Conservation (phyloP, 345 rosid genomes). For the Pugionium cornutum region DNA sequence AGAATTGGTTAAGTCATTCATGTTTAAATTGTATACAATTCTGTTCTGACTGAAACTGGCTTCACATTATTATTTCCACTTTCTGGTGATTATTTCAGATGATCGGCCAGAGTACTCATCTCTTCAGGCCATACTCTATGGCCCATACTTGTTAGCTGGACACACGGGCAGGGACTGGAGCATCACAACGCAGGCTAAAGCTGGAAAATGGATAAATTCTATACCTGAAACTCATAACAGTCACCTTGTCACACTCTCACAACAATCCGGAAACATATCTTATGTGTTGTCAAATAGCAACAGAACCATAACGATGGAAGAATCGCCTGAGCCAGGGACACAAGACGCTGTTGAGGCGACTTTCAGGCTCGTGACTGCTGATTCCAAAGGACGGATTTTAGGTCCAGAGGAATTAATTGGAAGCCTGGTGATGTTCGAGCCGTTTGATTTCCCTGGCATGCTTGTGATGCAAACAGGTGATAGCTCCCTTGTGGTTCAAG, state of each 20-base stretch:
- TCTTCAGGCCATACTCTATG: constrained; percentile 80
- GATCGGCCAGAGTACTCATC: constrained; percentile 71
- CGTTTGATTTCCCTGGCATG: constrained; percentile 82
- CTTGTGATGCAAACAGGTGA: constrained; percentile 50
- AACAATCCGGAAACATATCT: constrained; percentile 46
- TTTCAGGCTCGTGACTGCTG: constrained; percentile 56
- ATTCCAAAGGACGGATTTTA: constrained; percentile 19
- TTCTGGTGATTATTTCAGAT: constrained; percentile 52
- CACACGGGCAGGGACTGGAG: constrained; percentile 70
- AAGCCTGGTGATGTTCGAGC: constrained; percentile 63
- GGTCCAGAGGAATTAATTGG: constrained; percentile 51
- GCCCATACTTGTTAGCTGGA: constrained; percentile 84
- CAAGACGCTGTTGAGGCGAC: constrained; percentile 61
- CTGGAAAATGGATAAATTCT: constrained; percentile 60
- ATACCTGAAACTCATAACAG: constrained; percentile 54
- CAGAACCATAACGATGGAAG: constrained; percentile 64
- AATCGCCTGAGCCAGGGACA: constrained; percentile 55
- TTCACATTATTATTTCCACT: not conserved
- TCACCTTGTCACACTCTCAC: constrained; percentile 64
- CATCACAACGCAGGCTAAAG: constrained; percentile 47
- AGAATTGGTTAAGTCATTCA: not conserved
- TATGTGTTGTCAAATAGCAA: constrained; percentile 63
- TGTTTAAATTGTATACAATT: constrained; percentile 6
- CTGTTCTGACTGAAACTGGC: constrained; percentile 24
- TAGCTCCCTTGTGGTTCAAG: constrained; percentile 42